Percentiles rank a stretch among this genome's conserved stretches.
Evolutionary conservation across 2,329 filamentous ascomycete genomes (phyloP).

Genomic region (Penicillium sp.): DNA sequence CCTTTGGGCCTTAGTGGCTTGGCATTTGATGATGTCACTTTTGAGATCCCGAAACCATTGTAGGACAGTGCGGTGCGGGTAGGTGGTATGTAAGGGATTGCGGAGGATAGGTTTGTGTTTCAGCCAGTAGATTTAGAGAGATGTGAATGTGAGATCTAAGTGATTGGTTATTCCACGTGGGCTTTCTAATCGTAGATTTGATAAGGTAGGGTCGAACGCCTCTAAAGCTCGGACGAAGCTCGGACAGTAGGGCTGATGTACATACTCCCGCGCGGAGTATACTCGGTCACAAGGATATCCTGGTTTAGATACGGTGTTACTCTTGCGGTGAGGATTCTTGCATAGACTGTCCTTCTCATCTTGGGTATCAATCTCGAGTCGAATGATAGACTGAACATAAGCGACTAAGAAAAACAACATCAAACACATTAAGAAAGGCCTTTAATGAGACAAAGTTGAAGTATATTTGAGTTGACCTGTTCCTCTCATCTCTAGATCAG

Average conservation of each 20-base stretch:
- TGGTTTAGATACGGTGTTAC: background rate
- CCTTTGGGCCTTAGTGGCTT: slow-evolving; percentile 36
- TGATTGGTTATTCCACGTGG: background rate
- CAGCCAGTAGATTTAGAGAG: background rate
- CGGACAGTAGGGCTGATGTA: background rate
- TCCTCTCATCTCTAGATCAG: background rate
- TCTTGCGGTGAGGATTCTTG: background rate
- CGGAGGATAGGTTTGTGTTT: background rate
- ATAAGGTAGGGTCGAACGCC: background rate
- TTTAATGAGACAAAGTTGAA: background rate
- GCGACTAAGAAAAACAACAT: no score
- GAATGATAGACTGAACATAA: no score
- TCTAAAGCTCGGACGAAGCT: background rate
- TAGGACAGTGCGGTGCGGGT: background rate
- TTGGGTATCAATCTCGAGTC: no score
- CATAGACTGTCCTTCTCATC: background rate
- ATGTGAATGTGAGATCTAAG: background rate
- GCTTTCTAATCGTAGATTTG: background rate
- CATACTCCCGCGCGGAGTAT: background rate
- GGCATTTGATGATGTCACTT: slow-evolving; percentile 25
- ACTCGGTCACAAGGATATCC: background rate
- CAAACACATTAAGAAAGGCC: no score
- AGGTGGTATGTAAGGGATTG: background rate
- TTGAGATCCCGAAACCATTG: slow-evolving; percentile 1
- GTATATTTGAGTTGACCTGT: background rate